A percentile compares a stretch with the other conserved stretches of the same genome.
phyloP scores from a whole-genome alignment of 495 filamentous ascomycete genomes.

The Melanomma pulvis-pyrius region DNA sequence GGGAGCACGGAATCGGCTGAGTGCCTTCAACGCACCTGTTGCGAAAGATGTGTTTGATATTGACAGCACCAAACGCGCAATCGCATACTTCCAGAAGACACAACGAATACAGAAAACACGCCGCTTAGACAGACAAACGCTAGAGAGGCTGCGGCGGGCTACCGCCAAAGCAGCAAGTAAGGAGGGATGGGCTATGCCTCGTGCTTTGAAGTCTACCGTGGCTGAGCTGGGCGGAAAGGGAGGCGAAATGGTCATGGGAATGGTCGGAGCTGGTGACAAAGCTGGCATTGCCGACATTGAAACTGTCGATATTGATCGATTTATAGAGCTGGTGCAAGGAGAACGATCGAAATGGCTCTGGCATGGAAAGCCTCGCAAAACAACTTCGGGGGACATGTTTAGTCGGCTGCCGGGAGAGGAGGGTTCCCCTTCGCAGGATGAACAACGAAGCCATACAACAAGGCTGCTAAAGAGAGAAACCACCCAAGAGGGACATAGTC shows the following conservation, averaged over 20 bases:
- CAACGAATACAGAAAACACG: slow-evolving; percentile 78
- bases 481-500: slow-evolving; percentile 49
- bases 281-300: slow-evolving; percentile 89
- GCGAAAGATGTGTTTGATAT: slow-evolving; percentile 93
- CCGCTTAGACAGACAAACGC: slow-evolving; percentile 77
- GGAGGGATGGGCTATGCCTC: slow-evolving; percentile 78
- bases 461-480: slow-evolving; percentile 49
- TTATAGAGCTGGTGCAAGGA: slow-evolving; percentile 74
- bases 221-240: slow-evolving; percentile 95
- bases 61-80: slow-evolving; percentile 75
- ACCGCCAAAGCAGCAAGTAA: slow-evolving; percentile 87
- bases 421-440: slow-evolving; percentile 61
- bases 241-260: slow-evolving; percentile 88
- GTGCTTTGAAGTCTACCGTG: slow-evolving; percentile 92
- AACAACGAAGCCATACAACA: slow-evolving; percentile 9
- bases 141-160: slow-evolving; percentile 74
- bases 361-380: slow-evolving; percentile 80
- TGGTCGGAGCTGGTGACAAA: slow-evolving; percentile 87
- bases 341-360: slow-evolving; percentile 90
- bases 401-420: slow-evolving; percentile 51
- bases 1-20: slow-evolving; percentile 85
- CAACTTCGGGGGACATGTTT: slow-evolving; percentile 53
- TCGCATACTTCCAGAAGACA: slow-evolving; percentile 84
- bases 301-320: slow-evolving; percentile 83
- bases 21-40: slow-evolving; percentile 78